These are phyloP conservation scores for Orbilia ellipsospora DNA, from an alignment of 2,329 filamentous ascomycete genomes.

Conservation along the genomic window DNA sequence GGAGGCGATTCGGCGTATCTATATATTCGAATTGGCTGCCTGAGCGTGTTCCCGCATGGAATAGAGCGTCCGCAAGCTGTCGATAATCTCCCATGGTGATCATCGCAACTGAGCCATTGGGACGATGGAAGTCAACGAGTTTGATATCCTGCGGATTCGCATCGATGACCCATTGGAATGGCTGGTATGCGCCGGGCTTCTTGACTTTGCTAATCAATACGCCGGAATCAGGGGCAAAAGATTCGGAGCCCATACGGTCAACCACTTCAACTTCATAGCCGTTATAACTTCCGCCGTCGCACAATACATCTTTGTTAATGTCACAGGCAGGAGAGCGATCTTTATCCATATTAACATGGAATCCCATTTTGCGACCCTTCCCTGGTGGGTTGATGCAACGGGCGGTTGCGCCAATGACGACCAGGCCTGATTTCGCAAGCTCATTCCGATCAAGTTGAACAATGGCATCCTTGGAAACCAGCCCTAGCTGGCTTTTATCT, in stretches of 20 bases:
- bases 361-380: slow-evolving; percentile 64
- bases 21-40: slow-evolving; percentile 67
- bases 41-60: slow-evolving; percentile 68
- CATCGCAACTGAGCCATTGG: slow-evolving; percentile 66
- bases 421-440: slow-evolving; percentile 64
- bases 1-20: slow-evolving; percentile 66
- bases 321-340: slow-evolving; percentile 66
- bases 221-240: slow-evolving; percentile 67
- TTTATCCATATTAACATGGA: slow-evolving; percentile 65
- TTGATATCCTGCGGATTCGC: slow-evolving; percentile 68
- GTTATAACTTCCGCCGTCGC: slow-evolving; percentile 67
- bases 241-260: slow-evolving; percentile 69
- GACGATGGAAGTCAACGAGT: slow-evolving; percentile 67
- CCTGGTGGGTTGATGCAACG: slow-evolving; percentile 64
- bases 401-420: slow-evolving; percentile 66
- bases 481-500: slow-evolving; percentile 68
- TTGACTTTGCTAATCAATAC: slow-evolving; percentile 70
- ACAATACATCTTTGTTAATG: slow-evolving; percentile 64
- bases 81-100: slow-evolving; percentile 68
- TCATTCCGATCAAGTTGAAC: slow-evolving; percentile 65
- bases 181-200: slow-evolving; percentile 62
- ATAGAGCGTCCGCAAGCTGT: slow-evolving; percentile 68
- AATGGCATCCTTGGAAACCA: slow-evolving; percentile 64
- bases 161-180: slow-evolving; percentile 70
- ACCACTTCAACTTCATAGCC: slow-evolving; percentile 69